These are phyloP conservation scores for Collybia nuda DNA, from an alignment of 768 basidiomycete genomes.

Conservation along the genomic window DNA sequence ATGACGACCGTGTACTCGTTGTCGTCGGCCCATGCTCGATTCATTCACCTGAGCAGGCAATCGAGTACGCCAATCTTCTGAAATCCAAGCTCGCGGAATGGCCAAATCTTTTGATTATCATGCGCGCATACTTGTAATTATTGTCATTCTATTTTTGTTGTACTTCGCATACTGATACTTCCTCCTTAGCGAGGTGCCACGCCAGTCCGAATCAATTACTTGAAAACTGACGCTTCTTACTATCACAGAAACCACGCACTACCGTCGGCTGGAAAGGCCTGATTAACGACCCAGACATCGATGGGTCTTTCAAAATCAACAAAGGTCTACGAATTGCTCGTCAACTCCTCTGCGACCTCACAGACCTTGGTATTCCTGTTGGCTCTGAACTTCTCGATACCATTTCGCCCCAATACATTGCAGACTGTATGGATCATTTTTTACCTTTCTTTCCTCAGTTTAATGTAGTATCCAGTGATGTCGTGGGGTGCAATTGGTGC, in stretches of 20 bases:
- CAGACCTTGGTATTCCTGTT: slow-evolving; percentile 86
- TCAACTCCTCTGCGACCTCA: slow-evolving; percentile 89
- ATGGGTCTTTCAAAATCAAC: slow-evolving; percentile 95
- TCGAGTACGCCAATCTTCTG: slow-evolving; percentile 77
- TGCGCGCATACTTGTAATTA: slow-evolving; percentile 97
- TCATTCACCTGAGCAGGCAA: slow-evolving; percentile 83
- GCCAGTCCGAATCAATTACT: not conserved
- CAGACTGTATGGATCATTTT: slow-evolving; percentile 52
- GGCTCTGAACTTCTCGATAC: slow-evolving; percentile 92
- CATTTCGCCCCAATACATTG: slow-evolving; percentile 76
- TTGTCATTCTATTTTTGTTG: slow-evolving; percentile 1
- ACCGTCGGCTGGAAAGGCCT: slow-evolving; percentile 98
- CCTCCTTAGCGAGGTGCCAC: slow-evolving; percentile 31
- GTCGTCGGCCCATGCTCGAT: slow-evolving; percentile 97
- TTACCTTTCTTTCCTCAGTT: not conserved
- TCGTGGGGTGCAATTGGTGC: slow-evolving; percentile 98
- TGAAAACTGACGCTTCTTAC: slow-evolving; percentile 7
- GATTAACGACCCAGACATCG: slow-evolving; percentile 93
- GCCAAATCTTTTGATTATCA: slow-evolving; percentile 85
- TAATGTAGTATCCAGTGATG: slow-evolving; percentile 43
- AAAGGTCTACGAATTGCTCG: slow-evolving; percentile 90
- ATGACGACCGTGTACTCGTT: slow-evolving; percentile 85
- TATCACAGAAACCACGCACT: slow-evolving; percentile 84
- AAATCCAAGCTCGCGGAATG: slow-evolving; percentile 64
- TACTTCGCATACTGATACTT: too few species aligned